Evolutionary conservation across 257 asterid species (phyloP), one percentile per base, ranked within the genome.

Genomic region (Nicotiana otophora): DNA sequence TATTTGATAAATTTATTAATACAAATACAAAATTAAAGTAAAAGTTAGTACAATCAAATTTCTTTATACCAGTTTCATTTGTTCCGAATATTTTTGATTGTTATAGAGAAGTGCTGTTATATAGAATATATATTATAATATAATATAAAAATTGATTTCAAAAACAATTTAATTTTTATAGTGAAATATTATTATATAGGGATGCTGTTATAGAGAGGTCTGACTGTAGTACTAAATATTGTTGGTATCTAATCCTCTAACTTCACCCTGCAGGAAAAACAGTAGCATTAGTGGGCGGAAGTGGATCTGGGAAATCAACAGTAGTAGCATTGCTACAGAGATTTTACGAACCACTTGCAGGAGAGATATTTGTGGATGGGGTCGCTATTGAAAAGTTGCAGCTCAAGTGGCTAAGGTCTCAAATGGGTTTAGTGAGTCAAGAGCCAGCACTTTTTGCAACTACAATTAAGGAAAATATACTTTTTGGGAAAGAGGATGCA

Each of bases 351-450:
- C 99, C 98, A 19, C 80, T 89, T 14, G 84, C 84, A 0, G 99
- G 99, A 6, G 97, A 92, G 70, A 91, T 94, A 66, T 86, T 92
- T 28, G 81, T 94, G 2, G 98, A 96, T 84, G 98, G 95, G 1
- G 90, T 94, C 53, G 84, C 88, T 72, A 91, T 93, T 39, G 96
- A 93, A 78, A 92, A 90, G 87, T 53, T 96, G 87, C 98, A 94
- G 48, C 89, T 94, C 61, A 96, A 92, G 87, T 96, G 99, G 99
- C 81, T 96, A 68, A 93, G 99, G 90, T 91, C 97, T 6, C 98
- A 92, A 81, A 96, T 94, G 99, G 99, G 99, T 30, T 82, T 96
- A 74, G 98, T 96, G 16, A 96, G 99, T 84, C 99, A 96, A 63
- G 99, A 96, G 86, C 99, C 99, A 4, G 95, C 97, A 4, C 91